These are phyloP conservation scores for Fusarium kyushuense DNA, from an alignment of 2,329 filamentous ascomycete genomes.

Conservation along the genomic window DNA sequence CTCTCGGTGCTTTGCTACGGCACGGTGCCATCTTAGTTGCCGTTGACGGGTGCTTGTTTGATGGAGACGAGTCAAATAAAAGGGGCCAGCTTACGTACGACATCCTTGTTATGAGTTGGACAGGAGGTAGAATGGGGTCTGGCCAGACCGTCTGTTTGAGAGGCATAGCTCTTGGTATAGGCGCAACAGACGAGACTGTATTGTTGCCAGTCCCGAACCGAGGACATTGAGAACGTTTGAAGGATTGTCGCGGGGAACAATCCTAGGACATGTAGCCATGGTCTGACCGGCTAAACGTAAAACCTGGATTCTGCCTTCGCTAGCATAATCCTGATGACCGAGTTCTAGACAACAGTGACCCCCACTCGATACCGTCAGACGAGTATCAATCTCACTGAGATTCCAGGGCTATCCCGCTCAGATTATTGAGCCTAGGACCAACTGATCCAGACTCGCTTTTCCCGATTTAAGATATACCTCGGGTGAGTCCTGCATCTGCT, in stretches of 20 bases:
- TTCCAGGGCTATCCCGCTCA: constrained; percentile 18
- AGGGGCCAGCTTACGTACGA: constrained; percentile 2
- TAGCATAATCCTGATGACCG: constrained; percentile 18
- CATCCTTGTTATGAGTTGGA: constrained; percentile 5
- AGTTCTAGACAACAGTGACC: constrained; percentile 8
- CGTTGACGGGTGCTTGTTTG: constrained; percentile 29
- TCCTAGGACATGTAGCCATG: constrained; percentile 17
- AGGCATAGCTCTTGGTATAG: constrained; percentile 12
- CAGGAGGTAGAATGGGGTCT: neutral
- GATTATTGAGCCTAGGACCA: constrained; percentile 7
- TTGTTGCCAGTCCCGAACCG: constrained; percentile 29
- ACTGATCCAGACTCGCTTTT: constrained; percentile 20
- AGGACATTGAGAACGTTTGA: constrained; percentile 6
- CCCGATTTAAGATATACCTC: neutral
- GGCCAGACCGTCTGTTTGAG: neutral
- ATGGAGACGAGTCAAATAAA: constrained; percentile 28
- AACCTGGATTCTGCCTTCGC: constrained; percentile 10
- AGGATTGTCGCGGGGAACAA: constrained; percentile 12
- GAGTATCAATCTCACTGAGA: constrained; percentile 15
- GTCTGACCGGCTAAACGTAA: constrained; percentile 43
- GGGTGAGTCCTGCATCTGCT: constrained; percentile 30
- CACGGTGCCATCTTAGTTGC: constrained; percentile 11
- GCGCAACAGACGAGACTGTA: constrained; percentile 13
- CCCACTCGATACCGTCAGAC: constrained; percentile 9
- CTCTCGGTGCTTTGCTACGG: constrained; percentile 30